phyloP scores from a whole-genome alignment of 1,284 basidiomycete genomes.

The Megacollybia platyphylla region DNA sequence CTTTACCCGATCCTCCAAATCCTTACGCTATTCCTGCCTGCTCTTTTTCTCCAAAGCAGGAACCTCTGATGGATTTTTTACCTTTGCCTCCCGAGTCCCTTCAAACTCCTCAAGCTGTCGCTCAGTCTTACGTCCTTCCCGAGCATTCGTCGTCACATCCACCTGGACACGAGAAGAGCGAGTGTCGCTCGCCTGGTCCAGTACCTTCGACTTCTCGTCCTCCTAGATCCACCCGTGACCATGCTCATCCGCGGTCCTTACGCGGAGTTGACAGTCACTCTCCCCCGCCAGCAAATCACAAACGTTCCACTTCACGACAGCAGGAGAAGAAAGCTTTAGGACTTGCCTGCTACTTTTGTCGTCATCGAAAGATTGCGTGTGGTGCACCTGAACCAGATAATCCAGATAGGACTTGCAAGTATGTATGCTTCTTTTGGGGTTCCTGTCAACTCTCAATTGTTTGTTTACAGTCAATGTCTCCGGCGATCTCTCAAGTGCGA shows the following conservation, averaged over 20 bases:
- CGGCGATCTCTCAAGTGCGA: constrained; percentile 10
- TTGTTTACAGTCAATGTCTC: constrained; percentile 8
- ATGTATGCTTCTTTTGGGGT: constrained; percentile 4
- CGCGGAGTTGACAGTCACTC: not conserved
- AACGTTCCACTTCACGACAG: constrained; percentile 7
- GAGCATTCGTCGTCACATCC: not conserved
- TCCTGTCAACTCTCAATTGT: not conserved
- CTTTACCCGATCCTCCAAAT: not conserved
- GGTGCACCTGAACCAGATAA: constrained; percentile 12
- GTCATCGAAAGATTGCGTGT: constrained; percentile 14
- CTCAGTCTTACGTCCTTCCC: not conserved
- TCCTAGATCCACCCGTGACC: not conserved
- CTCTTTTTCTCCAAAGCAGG: not conserved
- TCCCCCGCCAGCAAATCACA: constrained; percentile 4
- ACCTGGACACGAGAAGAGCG: not conserved
- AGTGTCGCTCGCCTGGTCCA: not conserved
- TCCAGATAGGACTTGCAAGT: constrained; percentile 16
- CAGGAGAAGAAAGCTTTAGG: constrained; percentile 13
- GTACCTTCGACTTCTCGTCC: not conserved
- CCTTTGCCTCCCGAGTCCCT: not conserved
- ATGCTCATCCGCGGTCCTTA: not conserved
- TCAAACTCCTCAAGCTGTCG: not conserved
- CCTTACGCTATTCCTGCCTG: not conserved
- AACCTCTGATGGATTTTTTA: constrained; percentile 1
- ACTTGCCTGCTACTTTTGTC: constrained; percentile 15